Conservation (phyloP, 345 rosid genomes). For the Pelargonium nanum region DNA sequence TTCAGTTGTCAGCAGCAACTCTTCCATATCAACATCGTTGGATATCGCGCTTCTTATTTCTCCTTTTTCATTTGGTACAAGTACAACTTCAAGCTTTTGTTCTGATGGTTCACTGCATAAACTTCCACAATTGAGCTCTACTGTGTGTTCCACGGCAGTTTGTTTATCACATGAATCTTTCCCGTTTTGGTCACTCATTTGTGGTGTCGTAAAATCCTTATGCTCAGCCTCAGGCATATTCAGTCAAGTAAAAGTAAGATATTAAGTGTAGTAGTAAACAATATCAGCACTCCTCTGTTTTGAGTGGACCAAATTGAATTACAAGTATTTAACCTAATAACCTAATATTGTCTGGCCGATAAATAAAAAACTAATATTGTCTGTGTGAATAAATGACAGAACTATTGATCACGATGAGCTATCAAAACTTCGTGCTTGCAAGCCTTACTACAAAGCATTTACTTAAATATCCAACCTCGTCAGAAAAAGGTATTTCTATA, state of each 20-base stretch:
- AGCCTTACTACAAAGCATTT: not conserved
- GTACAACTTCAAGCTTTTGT: not conserved
- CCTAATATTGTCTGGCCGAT: not conserved
- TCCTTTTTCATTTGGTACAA: not conserved
- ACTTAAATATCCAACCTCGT: not conserved
- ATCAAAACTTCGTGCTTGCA: not conserved
- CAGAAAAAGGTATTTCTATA: not conserved
- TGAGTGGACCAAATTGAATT: not conserved
- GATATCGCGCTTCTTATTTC: not conserved
- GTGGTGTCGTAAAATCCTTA: not conserved
- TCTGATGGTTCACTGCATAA: not conserved
- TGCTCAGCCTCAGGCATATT: not conserved
- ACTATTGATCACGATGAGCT: not conserved
- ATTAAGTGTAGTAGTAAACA: no score
- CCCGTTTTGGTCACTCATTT: not conserved
- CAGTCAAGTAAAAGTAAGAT: not conserved
- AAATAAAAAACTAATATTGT: no score
- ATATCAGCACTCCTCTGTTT: not conserved
- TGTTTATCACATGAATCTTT: not conserved
- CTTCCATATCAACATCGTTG: slow-evolving; percentile 17
- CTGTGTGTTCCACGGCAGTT: not conserved
- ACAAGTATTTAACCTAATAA: not conserved
- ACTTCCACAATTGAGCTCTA: not conserved
- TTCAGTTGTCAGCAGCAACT: slow-evolving; percentile 9
- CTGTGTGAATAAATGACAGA: not conserved